Percentiles rank a stretch among this genome's conserved stretches.
Evolutionary conservation across 495 filamentous ascomycete genomes (phyloP).

Genomic region (Endocarpon pusillum): DNA sequence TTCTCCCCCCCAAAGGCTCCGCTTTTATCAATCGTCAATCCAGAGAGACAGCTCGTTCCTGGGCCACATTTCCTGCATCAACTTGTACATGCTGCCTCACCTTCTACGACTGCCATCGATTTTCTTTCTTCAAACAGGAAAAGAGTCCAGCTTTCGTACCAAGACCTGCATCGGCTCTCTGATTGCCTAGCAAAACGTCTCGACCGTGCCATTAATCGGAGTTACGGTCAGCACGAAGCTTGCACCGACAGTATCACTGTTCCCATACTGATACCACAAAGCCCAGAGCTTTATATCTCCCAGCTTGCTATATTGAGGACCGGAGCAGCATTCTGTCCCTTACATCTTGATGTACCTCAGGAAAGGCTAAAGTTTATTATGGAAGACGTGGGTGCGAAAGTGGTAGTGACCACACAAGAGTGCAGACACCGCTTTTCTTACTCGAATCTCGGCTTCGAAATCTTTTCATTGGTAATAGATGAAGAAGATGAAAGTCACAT

Average conservation of each 20-base stretch:
- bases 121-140: conserved; percentile 32
- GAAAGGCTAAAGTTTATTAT: conserved; percentile 62
- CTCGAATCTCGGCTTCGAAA: conserved; percentile 11
- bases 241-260: conserved; percentile 39
- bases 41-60: conserved; percentile 29
- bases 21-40: conserved; percentile 44
- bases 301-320: conserved; percentile 57
- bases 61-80: conserved; percentile 51
- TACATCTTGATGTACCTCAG: conserved; percentile 50
- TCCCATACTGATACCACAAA: conserved; percentile 56
- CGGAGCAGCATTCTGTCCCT: conserved; percentile 64
- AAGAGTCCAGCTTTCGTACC: conserved; percentile 34
- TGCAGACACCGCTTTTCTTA: conserved; percentile 19
- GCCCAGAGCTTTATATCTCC: conserved; percentile 50
- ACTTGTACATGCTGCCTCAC: conserved; percentile 26
- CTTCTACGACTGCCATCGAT: conserved; percentile 34
- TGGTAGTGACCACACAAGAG: conserved; percentile 30
- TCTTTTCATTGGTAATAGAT: too few species aligned
- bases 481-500: too few species aligned
- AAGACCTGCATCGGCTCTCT: conserved; percentile 37
- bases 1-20: too few species aligned
- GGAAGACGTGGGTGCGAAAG: conserved; percentile 40
- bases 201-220: conserved; percentile 10
- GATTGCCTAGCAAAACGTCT: conserved; percentile 34
- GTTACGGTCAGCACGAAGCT: not conserved